Conservation (phyloP, 345 rosid genomes). For the Gossypium arboreum region DNA sequence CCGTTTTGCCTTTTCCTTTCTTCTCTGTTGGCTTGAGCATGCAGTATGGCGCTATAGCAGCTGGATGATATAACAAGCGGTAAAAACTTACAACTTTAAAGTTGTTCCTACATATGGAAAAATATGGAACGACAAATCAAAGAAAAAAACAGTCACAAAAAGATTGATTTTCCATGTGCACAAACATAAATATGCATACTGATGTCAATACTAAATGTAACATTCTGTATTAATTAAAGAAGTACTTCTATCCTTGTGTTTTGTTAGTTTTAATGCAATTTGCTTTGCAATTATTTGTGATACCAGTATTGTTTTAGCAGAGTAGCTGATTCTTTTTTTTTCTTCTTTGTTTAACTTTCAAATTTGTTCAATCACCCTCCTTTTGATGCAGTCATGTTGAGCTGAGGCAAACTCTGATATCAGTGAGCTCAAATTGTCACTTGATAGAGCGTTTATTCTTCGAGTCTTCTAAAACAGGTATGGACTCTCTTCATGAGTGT, state of each 20-base stretch:
- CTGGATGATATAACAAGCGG: not conserved
- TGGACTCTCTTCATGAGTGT: constrained; percentile 17
- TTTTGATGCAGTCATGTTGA: constrained; percentile 50
- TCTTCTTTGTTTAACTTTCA: not conserved
- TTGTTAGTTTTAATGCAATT: not conserved
- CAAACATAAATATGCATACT: not conserved
- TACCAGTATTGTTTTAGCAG: not conserved
- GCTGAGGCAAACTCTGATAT: constrained; percentile 53
- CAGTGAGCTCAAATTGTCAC: constrained; percentile 56
- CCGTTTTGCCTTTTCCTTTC: not conserved
- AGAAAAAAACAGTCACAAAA: not conserved
- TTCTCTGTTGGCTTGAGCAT: constrained; percentile 9
- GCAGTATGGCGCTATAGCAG: not conserved
- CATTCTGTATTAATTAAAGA: not conserved
- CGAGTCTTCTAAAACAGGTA: constrained; percentile 67
- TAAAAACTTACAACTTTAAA: not conserved
- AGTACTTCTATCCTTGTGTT: not conserved
- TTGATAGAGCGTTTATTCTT: constrained; percentile 70
- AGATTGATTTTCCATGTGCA: not conserved
- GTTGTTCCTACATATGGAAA: constrained; percentile 5
- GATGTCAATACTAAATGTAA: not conserved
- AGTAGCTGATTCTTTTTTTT: not conserved
- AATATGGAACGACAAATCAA: not conserved
- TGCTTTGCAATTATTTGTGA: not conserved
- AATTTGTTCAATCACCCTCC: not conserved